Base-by-base conservation (phyloP, 768 basidiomycete genomes). In the Phylloporus arenicola region DNA sequence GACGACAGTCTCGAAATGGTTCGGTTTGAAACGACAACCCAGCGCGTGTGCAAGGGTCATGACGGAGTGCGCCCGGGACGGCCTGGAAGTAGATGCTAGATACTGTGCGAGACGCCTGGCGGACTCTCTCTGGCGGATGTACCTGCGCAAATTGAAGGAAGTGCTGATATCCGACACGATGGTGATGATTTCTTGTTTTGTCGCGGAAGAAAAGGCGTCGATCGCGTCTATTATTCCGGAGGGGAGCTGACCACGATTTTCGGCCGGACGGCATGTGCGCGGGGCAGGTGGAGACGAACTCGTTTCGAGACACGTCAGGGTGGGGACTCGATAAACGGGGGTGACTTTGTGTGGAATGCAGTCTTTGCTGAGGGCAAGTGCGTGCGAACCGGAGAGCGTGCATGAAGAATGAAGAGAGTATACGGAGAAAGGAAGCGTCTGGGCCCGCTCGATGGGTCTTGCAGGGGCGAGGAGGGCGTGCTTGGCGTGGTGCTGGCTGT, bases 1-100 rank as follows among this genome's bases (percentile, higher is more conserved):
- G 34, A 76, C 73, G 31, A 82, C 70, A 16, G 70, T 57, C 61
- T 87, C 83, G 77, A 83, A 88, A 9, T 75, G 75, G 52, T 73
- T 76, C 45, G 75, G 75, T 46, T 75, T 76, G 56, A 81, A 64
- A 9, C 58, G 65, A 60, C 70, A 74, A 29, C 83, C 84, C 6
- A 81, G 64, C 7, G 65, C 57, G 54, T 76, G 71, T 0, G 81
- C 76, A 17, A 85, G 61, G 29, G 58, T 52, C 53, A 88, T 69
- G 8, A 78, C 64, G 16, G 70, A 71, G 27, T 75, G 58, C 3
- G 79, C 77, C 39, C 68, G 68, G 19, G 62, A 64, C 11, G 78
- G 78, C 4, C 57, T 55, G n/a, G 54, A 56, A 12, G 69, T 62
- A 16, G 64, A 60, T 3, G 62, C 70, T n/a, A 72, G 38, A 37